A percentile compares a stretch with the other conserved stretches of the same genome.
Evolutionary conservation across 2,329 filamentous ascomycete species (phyloP).

Genomic region (Lithohypha guttulata): DNA sequence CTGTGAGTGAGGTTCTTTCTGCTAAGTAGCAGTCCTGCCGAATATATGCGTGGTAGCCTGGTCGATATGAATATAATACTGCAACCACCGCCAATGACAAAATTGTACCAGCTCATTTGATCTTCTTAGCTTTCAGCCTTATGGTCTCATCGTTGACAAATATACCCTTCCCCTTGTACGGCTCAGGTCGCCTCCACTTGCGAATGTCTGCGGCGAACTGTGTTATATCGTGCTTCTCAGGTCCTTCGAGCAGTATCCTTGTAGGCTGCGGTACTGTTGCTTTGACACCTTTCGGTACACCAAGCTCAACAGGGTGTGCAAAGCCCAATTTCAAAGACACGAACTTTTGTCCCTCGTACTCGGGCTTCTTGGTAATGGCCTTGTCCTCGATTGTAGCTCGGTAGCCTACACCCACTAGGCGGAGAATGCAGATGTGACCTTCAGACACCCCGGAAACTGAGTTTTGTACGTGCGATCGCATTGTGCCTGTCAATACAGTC

Average conservation of each 20-base stretch:
- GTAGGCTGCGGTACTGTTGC: constrained; percentile 86
- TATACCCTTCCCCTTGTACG: constrained; percentile 98
- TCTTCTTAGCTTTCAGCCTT: constrained; percentile 96
- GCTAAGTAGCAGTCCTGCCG: constrained; percentile 27
- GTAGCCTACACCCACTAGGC: constrained; percentile 91
- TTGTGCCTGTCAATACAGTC: constrained; percentile 54
- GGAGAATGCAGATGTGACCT: constrained; percentile 85
- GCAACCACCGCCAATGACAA: constrained; percentile 3
- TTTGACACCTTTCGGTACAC: constrained; percentile 69
- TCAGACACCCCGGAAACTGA: constrained; percentile 90
- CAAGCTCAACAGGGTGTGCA: constrained; percentile 87
- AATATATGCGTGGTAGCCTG: no score
- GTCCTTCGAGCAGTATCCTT: constrained; percentile 77
- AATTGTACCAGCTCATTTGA: constrained; percentile 51
- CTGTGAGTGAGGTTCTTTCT: constrained; percentile 67
- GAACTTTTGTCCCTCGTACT: constrained; percentile 75
- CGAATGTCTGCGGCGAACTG: constrained; percentile 83
- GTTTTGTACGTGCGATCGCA: constrained; percentile 79
- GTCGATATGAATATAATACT: no score
- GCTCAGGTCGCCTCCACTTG: constrained; percentile 82
- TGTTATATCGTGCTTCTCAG: constrained; percentile 76
- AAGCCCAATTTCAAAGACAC: constrained; percentile 92
- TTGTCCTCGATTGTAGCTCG: constrained; percentile 75
- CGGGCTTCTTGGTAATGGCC: constrained; percentile 47
- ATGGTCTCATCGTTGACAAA: constrained; percentile 98